Evolutionary conservation across 192 early-diverging fungal genomes (phyloP).

Genomic region (Backusella circina): DNA sequence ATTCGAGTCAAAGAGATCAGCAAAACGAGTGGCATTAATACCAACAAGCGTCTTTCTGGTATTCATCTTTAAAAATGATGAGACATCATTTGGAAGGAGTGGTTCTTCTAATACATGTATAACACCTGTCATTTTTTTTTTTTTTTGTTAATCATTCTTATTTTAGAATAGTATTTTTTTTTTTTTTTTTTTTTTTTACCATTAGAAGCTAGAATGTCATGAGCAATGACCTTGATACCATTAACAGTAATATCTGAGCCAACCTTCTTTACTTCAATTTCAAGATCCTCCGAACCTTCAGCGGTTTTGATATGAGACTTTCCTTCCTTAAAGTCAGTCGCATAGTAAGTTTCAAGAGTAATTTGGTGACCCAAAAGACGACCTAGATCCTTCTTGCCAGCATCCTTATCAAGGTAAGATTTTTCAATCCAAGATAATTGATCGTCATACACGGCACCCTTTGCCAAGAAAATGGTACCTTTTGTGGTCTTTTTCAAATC

Average conservation of each 20-base stretch:
- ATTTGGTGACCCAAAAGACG: constrained; percentile 43
- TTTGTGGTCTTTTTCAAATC: constrained; percentile 25
- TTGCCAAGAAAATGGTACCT: constrained; percentile 46
- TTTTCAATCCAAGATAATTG: constrained; percentile 27
- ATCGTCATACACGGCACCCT: constrained; percentile 23
- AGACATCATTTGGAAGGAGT: constrained; percentile 7
- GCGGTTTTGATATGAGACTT: constrained; percentile 6
- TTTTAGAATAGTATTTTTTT: too few relatives aligned
- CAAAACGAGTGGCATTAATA: constrained; percentile 66
- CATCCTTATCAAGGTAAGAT: constrained; percentile 26
- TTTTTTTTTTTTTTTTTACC: constrained; percentile 34
- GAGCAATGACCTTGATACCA: constrained; percentile 7
- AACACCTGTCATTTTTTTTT: constrained; percentile 40
- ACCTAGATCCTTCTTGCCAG: constrained; percentile 36
- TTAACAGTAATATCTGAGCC: constrained; percentile 20
- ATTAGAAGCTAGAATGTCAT: constrained; percentile 44
- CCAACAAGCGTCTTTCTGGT: constrained; percentile 44
- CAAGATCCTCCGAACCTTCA: constrained; percentile 22
- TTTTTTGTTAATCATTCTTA: constrained; percentile 28
- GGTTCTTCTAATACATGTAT: constrained; percentile 32
- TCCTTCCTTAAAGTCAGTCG: constrained; percentile 27
- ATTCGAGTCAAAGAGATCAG: constrained; percentile 47
- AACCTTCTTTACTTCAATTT: neutral
- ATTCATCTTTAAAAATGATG: constrained; percentile 10
- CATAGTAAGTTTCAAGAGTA: constrained; percentile 32